Conservation (phyloP, 192 early-diverging fungal species). For the Coemansia sp. region DNA sequence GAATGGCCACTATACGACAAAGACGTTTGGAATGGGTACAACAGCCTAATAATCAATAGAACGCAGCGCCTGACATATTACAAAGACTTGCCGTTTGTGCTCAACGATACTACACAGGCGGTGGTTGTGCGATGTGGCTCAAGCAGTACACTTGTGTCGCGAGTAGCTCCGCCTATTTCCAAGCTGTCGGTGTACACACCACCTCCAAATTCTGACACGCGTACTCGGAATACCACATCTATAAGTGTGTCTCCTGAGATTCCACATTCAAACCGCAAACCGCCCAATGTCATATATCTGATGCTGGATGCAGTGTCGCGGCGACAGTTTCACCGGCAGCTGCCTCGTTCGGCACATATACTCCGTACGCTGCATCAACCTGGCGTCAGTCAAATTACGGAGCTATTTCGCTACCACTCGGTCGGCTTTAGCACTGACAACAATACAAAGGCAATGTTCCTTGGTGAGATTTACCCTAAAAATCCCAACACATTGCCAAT, state of each 20-base stretch:
- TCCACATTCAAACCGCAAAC: constrained; percentile 7
- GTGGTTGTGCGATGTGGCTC: constrained; percentile 53
- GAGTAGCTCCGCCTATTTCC: constrained; percentile 29
- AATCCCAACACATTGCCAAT: constrained; percentile 47
- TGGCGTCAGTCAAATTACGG: constrained; percentile 29
- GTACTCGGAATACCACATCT: background rate
- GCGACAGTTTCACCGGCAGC: constrained; percentile 57
- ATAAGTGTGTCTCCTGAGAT: background rate
- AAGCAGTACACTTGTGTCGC: constrained; percentile 37
- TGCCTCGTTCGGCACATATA: constrained; percentile 46
- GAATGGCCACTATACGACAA: constrained; percentile 54
- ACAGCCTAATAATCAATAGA: constrained; percentile 42
- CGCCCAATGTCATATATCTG: constrained; percentile 56
- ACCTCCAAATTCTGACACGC: constrained; percentile 30
- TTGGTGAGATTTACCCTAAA: constrained; percentile 35
- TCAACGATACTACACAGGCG: constrained; percentile 42
- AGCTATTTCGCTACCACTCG: constrained; percentile 58
- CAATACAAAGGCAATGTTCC: constrained; percentile 55
- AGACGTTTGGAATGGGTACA: constrained; percentile 49
- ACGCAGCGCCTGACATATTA: constrained; percentile 10
- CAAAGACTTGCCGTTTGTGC: constrained; percentile 30
- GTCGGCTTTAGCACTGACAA: constrained; percentile 57
- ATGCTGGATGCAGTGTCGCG: constrained; percentile 58
- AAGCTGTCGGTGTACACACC: constrained; percentile 16
- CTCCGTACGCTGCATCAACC: constrained; percentile 38